A percentile compares a stretch with the other conserved stretches of the same genome.
Evolutionary conservation across 2,329 filamentous ascomycete genomes (phyloP).

Genomic region (Penicillium expansum): DNA sequence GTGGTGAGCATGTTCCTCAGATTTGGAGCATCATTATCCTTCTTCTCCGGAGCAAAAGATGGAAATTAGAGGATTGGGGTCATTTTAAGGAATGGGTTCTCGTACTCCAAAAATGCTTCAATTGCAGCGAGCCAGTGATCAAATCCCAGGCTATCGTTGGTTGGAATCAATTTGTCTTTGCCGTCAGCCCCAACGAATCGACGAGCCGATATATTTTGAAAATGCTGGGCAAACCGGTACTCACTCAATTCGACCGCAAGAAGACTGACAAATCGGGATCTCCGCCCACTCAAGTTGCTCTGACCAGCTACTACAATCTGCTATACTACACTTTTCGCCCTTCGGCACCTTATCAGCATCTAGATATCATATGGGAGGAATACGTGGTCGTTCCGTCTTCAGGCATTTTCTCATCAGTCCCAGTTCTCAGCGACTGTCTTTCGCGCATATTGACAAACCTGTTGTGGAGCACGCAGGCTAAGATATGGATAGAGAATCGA

Average conservation of each 20-base stretch:
- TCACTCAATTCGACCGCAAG: conserved; percentile 66
- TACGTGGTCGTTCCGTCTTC: conserved; percentile 66
- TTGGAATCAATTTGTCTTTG: conserved; percentile 81
- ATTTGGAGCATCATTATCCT: conserved; percentile 85
- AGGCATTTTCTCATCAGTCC: conserved; percentile 51
- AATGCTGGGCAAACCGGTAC: conserved; percentile 66
- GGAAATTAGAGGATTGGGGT: conserved; percentile 65
- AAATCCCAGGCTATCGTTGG: conserved; percentile 76
- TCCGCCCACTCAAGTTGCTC: conserved; percentile 56
- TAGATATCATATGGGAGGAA: conserved; percentile 75
- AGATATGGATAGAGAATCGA: conserved; percentile 72
- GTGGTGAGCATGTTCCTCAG: conserved; percentile 69
- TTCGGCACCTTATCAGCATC: conserved; percentile 59
- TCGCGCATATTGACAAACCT: conserved; percentile 72
- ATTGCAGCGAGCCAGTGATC: conserved; percentile 67
- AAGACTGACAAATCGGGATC: conserved; percentile 49
- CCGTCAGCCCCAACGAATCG: conserved; percentile 62
- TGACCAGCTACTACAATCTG: conserved; percentile 74
- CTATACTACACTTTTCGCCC: conserved; percentile 81
- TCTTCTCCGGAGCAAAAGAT: conserved; percentile 63
- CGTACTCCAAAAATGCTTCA: conserved; percentile 80
- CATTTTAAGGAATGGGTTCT: conserved; percentile 72
- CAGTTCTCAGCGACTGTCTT: conserved; percentile 58
- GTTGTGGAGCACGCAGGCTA: conserved; percentile 49
- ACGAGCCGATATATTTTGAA: conserved; percentile 56